Conservation (phyloP, 176 grass and related monocot species). For the Oryza meyeriana region DNA sequence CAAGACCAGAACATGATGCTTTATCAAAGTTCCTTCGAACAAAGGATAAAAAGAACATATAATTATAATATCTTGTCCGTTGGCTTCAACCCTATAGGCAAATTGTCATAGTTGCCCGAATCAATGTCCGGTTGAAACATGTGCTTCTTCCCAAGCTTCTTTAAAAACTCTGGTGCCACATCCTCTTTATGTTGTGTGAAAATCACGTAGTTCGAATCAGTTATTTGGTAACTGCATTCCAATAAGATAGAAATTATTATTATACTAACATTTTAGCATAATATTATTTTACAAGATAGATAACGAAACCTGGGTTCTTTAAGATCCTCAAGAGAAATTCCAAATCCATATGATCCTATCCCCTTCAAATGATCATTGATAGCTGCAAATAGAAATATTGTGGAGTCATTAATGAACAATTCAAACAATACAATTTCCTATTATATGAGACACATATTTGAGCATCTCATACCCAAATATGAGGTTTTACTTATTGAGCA, state of each 20-base stretch:
- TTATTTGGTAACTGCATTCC: slow-evolving; percentile 71
- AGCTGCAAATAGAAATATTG: slow-evolving; percentile 25
- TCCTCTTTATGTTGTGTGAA: slow-evolving; percentile 81
- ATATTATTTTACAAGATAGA: neutral
- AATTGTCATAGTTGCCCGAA: slow-evolving; percentile 71
- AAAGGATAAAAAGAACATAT: too few relatives aligned
- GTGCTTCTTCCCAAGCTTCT: slow-evolving; percentile 53
- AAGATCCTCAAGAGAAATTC: slow-evolving; percentile 81
- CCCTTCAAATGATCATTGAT: slow-evolving; percentile 65
- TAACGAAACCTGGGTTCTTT: slow-evolving; percentile 65
- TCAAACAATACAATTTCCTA: too few relatives aligned
- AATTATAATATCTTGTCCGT: too few relatives aligned
- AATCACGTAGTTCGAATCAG: slow-evolving; percentile 90
- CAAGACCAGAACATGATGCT: too few relatives aligned
- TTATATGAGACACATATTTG: too few relatives aligned
- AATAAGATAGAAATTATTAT: neutral
- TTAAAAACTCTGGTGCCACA: slow-evolving; percentile 53
- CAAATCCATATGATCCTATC: slow-evolving; percentile 71
- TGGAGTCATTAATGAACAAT: too few relatives aligned
- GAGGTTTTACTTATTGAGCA: too few relatives aligned
- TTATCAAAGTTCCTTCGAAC: too few relatives aligned
- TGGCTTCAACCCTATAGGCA: slow-evolving; percentile 75
- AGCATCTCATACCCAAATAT: too few relatives aligned
- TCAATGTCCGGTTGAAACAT: slow-evolving; percentile 75
- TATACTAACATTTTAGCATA: too few relatives aligned